Conservation (phyloP, 2,329 filamentous ascomycete species). For the Aspergillus udagawae region DNA sequence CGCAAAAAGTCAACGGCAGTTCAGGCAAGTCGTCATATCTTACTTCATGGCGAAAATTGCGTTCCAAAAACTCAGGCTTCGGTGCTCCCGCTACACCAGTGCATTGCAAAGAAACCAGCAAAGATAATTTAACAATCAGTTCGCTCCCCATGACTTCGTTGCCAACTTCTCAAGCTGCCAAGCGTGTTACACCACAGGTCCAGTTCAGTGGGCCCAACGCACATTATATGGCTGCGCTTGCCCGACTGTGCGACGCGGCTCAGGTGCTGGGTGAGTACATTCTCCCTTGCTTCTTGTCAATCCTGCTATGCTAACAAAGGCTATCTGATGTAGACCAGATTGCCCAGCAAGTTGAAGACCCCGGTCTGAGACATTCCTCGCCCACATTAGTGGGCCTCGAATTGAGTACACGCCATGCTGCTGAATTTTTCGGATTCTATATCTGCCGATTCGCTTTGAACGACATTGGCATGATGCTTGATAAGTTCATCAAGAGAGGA, state of each 20-base stretch:
- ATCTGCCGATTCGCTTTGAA: constrained; percentile 90
- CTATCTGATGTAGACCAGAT: constrained; percentile 69
- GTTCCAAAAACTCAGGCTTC: constrained; percentile 79
- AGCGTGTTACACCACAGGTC: constrained; percentile 64
- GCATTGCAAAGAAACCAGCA: constrained; percentile 46
- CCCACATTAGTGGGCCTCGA: constrained; percentile 95
- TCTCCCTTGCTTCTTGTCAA: neutral
- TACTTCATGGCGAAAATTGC: constrained; percentile 83
- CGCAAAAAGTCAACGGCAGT: constrained; percentile 53
- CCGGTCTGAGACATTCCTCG: constrained; percentile 83
- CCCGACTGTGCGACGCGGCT: constrained; percentile 85
- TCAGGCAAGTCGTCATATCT: constrained; percentile 68
- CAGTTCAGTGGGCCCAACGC: constrained; percentile 80
- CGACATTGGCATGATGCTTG: constrained; percentile 78
- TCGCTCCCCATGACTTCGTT: constrained; percentile 71
- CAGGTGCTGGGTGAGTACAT: constrained; percentile 73
- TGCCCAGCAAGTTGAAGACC: constrained; percentile 91
- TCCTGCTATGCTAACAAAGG: constrained; percentile 9
- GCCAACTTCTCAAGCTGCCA: constrained; percentile 62
- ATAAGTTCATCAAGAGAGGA: constrained; percentile 95
- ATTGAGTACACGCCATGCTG: constrained; percentile 85
- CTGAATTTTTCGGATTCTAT: constrained; percentile 97
- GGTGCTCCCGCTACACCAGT: constrained; percentile 39
- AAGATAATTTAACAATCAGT: constrained; percentile 63
- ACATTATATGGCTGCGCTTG: constrained; percentile 86